phyloP scores from a whole-genome alignment of 139 green algal species.

The Tetradesmus obliquus region DNA sequence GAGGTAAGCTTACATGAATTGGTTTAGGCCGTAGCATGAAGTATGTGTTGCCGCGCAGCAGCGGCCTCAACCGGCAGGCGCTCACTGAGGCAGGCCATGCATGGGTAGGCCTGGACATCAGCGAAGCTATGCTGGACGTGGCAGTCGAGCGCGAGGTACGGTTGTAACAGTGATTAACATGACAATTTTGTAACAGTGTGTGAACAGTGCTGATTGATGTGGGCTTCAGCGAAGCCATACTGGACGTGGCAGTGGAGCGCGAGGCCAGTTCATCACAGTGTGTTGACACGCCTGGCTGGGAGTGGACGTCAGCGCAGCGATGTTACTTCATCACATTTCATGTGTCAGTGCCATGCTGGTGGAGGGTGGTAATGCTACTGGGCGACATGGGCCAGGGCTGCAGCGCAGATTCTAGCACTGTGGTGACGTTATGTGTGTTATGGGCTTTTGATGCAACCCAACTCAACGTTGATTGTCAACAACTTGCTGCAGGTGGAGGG shows the following conservation, averaged over 20 bases:
- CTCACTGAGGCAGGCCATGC: constrained; percentile 76
- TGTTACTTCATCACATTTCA: no score
- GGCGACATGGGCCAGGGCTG: constrained; percentile 85
- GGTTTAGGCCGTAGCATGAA: no score
- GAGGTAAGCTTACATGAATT: constrained; percentile 53
- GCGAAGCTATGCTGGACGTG: constrained; percentile 83
- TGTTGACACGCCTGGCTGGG: no score
- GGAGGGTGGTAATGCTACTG: constrained; percentile 55
- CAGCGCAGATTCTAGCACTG: constrained; percentile 44
- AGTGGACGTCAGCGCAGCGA: no score
- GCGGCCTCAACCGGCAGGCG: constrained; percentile 82
- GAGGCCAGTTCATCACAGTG: no score
- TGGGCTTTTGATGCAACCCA: no score
- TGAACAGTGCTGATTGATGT: constrained; percentile 15
- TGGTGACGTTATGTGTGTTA: not conserved
- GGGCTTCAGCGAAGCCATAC: not conserved
- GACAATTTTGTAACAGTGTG: constrained; percentile 6
- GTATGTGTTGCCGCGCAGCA: constrained; percentile 35
- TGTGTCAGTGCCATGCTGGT: no score
- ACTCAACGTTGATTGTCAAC: no score
- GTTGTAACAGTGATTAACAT: not conserved
- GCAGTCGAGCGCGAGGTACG: constrained; percentile 72
- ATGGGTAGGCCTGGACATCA: constrained; percentile 95
- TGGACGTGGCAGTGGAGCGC: no score
- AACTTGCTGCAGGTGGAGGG: constrained; percentile 72